These are phyloP conservation scores for Malassezia yamatoensis DNA, from an alignment of 1,284 basidiomycete species.

Conservation along the genomic window DNA sequence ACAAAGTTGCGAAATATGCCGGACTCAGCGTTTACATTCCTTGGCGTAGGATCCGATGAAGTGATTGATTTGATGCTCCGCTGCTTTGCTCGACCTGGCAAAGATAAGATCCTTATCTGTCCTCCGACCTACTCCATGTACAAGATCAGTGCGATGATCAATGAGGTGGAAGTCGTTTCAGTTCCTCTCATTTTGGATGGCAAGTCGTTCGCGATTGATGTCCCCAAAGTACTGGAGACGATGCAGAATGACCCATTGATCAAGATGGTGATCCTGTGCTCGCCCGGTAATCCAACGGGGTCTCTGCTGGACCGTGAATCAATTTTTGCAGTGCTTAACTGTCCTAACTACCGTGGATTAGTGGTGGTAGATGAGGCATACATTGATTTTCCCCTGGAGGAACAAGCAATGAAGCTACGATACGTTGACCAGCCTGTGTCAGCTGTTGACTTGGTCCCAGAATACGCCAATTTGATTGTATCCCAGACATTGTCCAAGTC, in stretches of 20 bases:
- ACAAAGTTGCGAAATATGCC: slow-evolving; percentile 54
- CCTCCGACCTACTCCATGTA: slow-evolving; percentile 99
- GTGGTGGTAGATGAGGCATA: slow-evolving; percentile 95
- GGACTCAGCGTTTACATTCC: slow-evolving; percentile 59
- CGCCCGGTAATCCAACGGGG: slow-evolving; percentile 93
- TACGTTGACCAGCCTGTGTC: slow-evolving; percentile 51
- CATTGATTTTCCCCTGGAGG: slow-evolving; percentile 67
- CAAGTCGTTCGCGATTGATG: slow-evolving; percentile 65
- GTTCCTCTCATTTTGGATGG: slow-evolving; percentile 65
- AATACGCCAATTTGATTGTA: slow-evolving; percentile 82
- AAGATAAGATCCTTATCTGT: slow-evolving; percentile 58
- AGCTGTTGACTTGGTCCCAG: slow-evolving; percentile 60
- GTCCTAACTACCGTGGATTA: slow-evolving; percentile 73
- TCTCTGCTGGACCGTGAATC: slow-evolving; percentile 68
- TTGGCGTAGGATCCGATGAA: slow-evolving; percentile 95
- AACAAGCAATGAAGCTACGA: slow-evolving; percentile 28
- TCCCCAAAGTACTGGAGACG: slow-evolving; percentile 25
- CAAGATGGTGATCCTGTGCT: slow-evolving; percentile 89
- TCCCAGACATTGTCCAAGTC: slow-evolving; percentile 93
- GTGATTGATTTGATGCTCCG: slow-evolving; percentile 90
- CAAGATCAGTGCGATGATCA: slow-evolving; percentile 82
- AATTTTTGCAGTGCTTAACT: slow-evolving; percentile 66
- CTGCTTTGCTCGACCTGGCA: slow-evolving; percentile 69
- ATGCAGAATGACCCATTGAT: slow-evolving; percentile 51
- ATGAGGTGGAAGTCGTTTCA: slow-evolving; percentile 76